Base-by-base conservation (phyloP, 805 yeast species). In the Hanseniaspora nectarophila region DNA sequence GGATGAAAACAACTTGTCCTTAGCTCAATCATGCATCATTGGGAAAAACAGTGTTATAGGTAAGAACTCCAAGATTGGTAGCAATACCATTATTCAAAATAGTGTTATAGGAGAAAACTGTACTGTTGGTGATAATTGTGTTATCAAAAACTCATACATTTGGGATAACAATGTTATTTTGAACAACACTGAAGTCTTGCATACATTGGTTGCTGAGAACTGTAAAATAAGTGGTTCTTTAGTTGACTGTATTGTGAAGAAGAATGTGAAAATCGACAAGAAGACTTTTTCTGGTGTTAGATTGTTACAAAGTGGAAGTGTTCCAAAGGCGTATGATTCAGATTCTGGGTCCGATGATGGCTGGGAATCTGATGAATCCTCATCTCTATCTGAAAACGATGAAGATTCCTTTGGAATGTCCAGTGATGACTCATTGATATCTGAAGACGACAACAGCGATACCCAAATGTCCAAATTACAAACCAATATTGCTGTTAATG, bases 11-110 rank as follows among this genome's bases (percentile, higher is more conserved):
- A 83, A 81, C 58, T 90, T 90, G n/a, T 80, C 87, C 8, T 73
- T 90, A 57, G 95, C 97, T 0, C 96, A 90, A 63, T 82, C 92
- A n/a, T 88, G 97, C 69, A 79, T 78, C 57, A 79, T 92, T 55
- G 85, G 84, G 18, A 77, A 81, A 51, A 74, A 85, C 57, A 85
- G 94, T 1, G 85, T 87, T 3, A 82, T 92, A 57, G 98, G 97
- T 3, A 70, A 82, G 1, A 74, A 78, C 48, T 74, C 95, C 0
- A 71, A 70, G 38, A 81, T 92, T 58, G 95, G 95, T 39, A 88
- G 83, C 57, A 80, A 82, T 16, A 70, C 95, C 0, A 57, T 60
- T 4, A 73, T 92, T 37, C 73, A 73, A 53, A 78, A 80, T 50
- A 80, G 94, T 23, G 84, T 85, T 3, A 79, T 92, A 63, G 98